Percentiles rank a stretch among this genome's conserved stretches.
phyloP scores from a whole-genome alignment of 2,329 filamentous ascomycete genomes.

The Coleophoma crateriformis region DNA sequence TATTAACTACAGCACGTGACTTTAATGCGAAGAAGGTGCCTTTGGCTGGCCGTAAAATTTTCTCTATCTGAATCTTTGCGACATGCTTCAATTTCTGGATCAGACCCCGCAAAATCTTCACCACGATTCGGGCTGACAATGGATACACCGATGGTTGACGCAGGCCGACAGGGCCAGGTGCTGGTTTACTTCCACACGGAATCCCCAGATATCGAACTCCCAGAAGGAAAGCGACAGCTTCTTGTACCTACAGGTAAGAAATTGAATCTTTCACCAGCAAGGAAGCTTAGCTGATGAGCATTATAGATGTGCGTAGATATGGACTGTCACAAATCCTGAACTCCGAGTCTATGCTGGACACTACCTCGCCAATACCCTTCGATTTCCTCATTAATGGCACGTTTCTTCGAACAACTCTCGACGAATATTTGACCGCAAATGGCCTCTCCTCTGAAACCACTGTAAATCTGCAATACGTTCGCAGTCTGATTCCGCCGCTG shows the following conservation, averaged over 20 bases:
- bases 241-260: slow-evolving; percentile 53
- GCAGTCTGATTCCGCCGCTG: slow-evolving; percentile 81
- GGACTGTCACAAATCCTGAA: slow-evolving; percentile 66
- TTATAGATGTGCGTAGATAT: slow-evolving; percentile 61
- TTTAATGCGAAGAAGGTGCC: not conserved
- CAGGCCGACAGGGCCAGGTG: slow-evolving; percentile 41
- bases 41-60: not conserved
- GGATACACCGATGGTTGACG: slow-evolving; percentile 12
- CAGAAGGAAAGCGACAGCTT: slow-evolving; percentile 55
- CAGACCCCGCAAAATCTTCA: no score
- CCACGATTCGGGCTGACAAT: slow-evolving; percentile 1
- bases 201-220: slow-evolving; percentile 55
- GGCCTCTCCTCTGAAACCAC: slow-evolving; percentile 87
- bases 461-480: slow-evolving; percentile 86
- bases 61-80: slow-evolving; percentile 1
- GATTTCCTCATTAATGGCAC: slow-evolving; percentile 95
- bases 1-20: not conserved
- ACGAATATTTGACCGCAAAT: slow-evolving; percentile 81
- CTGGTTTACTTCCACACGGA: slow-evolving; percentile 64
- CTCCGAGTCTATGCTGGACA: slow-evolving; percentile 66
- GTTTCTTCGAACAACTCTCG: slow-evolving; percentile 82
- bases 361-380: slow-evolving; percentile 65
- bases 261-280: no score
- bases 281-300: slow-evolving; percentile 1
- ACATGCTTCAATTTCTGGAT: not conserved